Conservation (phyloP, 108 stramenopile genomes). For the Phaeodactylum tricornutum region DNA sequence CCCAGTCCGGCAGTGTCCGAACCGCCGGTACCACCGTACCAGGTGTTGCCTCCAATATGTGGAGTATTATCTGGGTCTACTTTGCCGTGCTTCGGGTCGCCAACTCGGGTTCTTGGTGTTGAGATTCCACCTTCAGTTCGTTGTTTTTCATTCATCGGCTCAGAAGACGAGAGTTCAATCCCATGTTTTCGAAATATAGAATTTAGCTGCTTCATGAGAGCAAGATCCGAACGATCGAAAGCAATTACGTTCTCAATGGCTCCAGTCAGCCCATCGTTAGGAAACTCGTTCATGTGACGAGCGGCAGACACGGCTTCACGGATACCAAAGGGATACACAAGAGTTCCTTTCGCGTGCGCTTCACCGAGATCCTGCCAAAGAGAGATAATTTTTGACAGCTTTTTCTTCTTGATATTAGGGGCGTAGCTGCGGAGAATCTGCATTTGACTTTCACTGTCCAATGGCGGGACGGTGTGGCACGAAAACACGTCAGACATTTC, state of each 20-base stretch:
- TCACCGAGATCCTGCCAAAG: constrained; percentile 63
- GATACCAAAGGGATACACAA: constrained; percentile 71
- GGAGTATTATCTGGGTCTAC: constrained; percentile 53
- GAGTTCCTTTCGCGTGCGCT: constrained; percentile 39
- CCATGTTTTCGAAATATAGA: constrained; percentile 42
- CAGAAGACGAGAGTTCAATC: not conserved
- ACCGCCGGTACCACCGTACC: constrained; percentile 89
- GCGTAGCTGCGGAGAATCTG: constrained; percentile 56
- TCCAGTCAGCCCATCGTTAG: constrained; percentile 46
- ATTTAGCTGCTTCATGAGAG: constrained; percentile 24
- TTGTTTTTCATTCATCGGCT: not conserved
- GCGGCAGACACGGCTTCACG: constrained; percentile 79
- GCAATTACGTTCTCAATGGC: constrained; percentile 77
- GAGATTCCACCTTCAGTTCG: not conserved
- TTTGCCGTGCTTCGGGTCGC: constrained; percentile 58
- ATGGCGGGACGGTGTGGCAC: constrained; percentile 38
- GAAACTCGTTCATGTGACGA: constrained; percentile 71
- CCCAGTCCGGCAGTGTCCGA: constrained; percentile 88
- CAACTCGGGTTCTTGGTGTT: constrained; percentile 4
- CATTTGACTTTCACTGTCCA: constrained; percentile 51
- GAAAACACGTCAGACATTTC: constrained; percentile 78
- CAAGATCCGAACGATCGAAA: constrained; percentile 61
- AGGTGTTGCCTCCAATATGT: constrained; percentile 85
- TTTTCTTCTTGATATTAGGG: constrained; percentile 23
- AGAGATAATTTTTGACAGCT: constrained; percentile 36